These are phyloP conservation scores for Cladosporium austrohemisphaericum DNA, from an alignment of 2,329 filamentous ascomycete genomes.

Conservation along the genomic window DNA sequence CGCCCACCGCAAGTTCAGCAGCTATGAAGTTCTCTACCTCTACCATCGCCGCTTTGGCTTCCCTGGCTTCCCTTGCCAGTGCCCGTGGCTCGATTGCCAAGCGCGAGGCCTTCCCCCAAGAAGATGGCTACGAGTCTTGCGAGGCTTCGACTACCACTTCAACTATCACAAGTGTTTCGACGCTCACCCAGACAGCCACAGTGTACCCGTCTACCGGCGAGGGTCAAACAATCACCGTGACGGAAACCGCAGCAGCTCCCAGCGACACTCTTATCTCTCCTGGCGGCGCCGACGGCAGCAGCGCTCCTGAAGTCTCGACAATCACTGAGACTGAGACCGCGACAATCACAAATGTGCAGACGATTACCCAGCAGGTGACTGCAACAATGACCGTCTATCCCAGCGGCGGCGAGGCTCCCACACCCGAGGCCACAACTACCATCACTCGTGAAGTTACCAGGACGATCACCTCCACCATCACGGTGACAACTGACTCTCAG, in stretches of 20 bases:
- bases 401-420: conserved; percentile 1
- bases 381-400: conserved; percentile 4
- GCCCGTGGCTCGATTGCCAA: conserved; percentile 50
- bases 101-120: conserved; percentile 30
- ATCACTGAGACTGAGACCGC: conserved; percentile 21
- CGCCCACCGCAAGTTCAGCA: conserved; percentile 21
- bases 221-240: conserved; percentile 17
- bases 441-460: background rate
- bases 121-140: conserved; percentile 10
- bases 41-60: conserved; percentile 40
- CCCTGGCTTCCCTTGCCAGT: conserved; percentile 44
- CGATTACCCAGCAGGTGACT: conserved; percentile 7
- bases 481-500: background rate
- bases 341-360: conserved; percentile 17
- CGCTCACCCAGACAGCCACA: conserved; percentile 9
- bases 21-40: conserved; percentile 36
- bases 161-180: conserved; percentile 8
- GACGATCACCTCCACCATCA: conserved; percentile 3
- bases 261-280: conserved; percentile 6
- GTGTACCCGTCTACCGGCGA: conserved; percentile 3
- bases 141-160: conserved; percentile 14
- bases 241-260: conserved; percentile 13
- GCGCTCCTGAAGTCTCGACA: background rate
- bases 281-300: background rate
- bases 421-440: conserved; percentile 8